Evolutionary conservation across 2,329 filamentous ascomycete genomes (phyloP).

Genomic region (Aspergillus alliaceus): DNA sequence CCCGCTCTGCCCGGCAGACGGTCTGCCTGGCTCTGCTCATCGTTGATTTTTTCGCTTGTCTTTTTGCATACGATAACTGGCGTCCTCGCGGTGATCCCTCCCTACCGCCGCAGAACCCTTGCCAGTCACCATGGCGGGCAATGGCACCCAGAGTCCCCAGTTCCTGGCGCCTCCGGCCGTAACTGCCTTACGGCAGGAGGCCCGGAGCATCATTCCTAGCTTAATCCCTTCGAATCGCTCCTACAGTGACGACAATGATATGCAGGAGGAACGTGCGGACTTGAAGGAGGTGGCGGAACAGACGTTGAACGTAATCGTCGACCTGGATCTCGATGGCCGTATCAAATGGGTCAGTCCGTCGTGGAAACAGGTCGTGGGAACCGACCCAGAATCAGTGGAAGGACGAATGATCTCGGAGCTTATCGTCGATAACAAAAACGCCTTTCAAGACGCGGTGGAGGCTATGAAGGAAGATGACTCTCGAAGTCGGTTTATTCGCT

Average conservation of each 20-base stretch:
- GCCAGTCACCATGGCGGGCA: conserved; percentile 41
- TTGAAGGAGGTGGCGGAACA: conserved; percentile 94
- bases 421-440: conserved; percentile 74
- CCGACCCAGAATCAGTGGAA: conserved; percentile 68
- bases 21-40: conserved; percentile 32
- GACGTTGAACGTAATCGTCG: conserved; percentile 93
- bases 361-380: conserved; percentile 91
- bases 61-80: not conserved
- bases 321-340: conserved; percentile 84
- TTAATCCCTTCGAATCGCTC: conserved; percentile 56
- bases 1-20: conserved; percentile 47
- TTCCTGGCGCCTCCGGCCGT: conserved; percentile 47
- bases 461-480: conserved; percentile 92
- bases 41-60: conserved; percentile 8
- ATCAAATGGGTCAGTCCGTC: conserved; percentile 97
- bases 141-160: conserved; percentile 37
- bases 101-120: conserved; percentile 13
- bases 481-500: conserved; percentile 84
- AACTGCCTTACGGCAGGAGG: conserved; percentile 45
- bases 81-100: conserved; percentile 3
- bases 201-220: conserved; percentile 37
- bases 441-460: conserved; percentile 81
- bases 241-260: conserved; percentile 81
- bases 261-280: conserved; percentile 89
- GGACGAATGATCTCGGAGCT: conserved; percentile 78